Evolutionary conservation across 352 stramenopile species (phyloP), one percentile per base, ranked within the genome.

Genomic region (Plasmopara halstedii): DNA sequence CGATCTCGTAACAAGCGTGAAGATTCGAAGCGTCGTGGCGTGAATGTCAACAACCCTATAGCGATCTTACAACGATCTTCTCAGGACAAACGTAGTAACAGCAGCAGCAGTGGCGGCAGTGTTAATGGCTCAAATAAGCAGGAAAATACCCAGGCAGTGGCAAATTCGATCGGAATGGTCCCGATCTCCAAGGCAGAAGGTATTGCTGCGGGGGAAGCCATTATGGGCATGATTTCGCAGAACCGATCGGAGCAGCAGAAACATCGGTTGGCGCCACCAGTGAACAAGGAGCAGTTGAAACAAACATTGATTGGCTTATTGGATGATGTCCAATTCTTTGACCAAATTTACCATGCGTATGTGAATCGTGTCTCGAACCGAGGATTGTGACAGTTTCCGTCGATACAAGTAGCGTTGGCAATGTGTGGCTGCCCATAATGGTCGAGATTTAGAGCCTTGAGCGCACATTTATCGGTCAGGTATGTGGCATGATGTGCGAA

Each of bases 331-430:
- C 65, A 81, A 60, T 93, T 93, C 64, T 86, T 93, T 48, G 76
- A 93, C 51, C 78, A 90, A 67, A 87, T 93, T 51, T 90, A 93
- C 64, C 74, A 88, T 55, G 78, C 78, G 48, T 93, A 89, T 58
- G 68, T 87, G 43, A 65, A 65, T 47, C 77, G 80, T 49, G 62
- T 85, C 46, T 76, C 64, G 45, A 62, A 65, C 44, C 67, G 55
- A 56, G 51, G 50, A 64, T 74, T 54, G 38, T 34, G 33, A 42
- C 29, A 50, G 41, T 22, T 38, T 46, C 38, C 47, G 42, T 63
- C 56, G 46, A 51, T 63, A 63, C 34, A 44, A 43, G 25, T 53
- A 58, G 58, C 56, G 46, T 52, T 62, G 43, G 53, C 58, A 55
- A 46, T 37, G 46, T 43, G 42, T 2, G 31, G 35, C 42, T 58